These are phyloP conservation scores for Aspergillus thermomutatus DNA, from an alignment of 2,329 filamentous ascomycete genomes.

Conservation along the genomic window DNA sequence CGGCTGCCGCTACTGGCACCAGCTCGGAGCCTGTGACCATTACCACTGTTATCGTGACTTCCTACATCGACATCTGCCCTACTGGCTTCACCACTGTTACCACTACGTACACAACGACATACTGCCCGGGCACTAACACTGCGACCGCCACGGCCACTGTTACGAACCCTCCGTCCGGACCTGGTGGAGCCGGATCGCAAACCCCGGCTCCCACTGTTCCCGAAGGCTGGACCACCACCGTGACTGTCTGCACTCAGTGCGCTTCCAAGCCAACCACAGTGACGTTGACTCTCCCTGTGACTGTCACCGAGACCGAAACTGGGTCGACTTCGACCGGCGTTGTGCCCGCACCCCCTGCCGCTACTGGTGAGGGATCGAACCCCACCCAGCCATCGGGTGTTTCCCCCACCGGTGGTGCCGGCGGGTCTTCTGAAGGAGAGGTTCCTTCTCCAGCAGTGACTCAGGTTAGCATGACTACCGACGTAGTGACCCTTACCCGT, in stretches of 20 bases:
- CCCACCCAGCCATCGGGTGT: not conserved
- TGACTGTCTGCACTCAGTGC: constrained; percentile 39
- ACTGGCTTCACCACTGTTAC: constrained; percentile 43
- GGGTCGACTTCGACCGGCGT: constrained; percentile 5
- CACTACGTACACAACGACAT: constrained; percentile 36
- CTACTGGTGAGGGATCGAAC: not conserved
- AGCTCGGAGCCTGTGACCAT: constrained; percentile 22
- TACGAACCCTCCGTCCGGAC: constrained; percentile 14
- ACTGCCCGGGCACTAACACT: constrained; percentile 31
- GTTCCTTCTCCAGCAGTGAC: not conserved
- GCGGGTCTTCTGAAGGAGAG: constrained; percentile 1
- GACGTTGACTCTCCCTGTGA: constrained; percentile 30
- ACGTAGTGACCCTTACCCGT: not conserved
- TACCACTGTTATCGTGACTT: constrained; percentile 39
- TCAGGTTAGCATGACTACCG: not conserved
- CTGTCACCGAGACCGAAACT: constrained; percentile 10
- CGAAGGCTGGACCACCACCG: constrained; percentile 39
- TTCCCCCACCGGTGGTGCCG: not conserved
- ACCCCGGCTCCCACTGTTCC: constrained; percentile 25
- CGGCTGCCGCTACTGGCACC: constrained; percentile 13
- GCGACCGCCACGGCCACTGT: constrained; percentile 29
- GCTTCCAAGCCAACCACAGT: constrained; percentile 38
- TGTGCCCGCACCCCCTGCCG: constrained; percentile 2
- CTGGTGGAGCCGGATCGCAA: constrained; percentile 13
- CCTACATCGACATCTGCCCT: constrained; percentile 41